These are phyloP conservation scores for Melocanna baccifera DNA, from an alignment of 176 grass and related monocot genomes.

Conservation along the genomic window DNA sequence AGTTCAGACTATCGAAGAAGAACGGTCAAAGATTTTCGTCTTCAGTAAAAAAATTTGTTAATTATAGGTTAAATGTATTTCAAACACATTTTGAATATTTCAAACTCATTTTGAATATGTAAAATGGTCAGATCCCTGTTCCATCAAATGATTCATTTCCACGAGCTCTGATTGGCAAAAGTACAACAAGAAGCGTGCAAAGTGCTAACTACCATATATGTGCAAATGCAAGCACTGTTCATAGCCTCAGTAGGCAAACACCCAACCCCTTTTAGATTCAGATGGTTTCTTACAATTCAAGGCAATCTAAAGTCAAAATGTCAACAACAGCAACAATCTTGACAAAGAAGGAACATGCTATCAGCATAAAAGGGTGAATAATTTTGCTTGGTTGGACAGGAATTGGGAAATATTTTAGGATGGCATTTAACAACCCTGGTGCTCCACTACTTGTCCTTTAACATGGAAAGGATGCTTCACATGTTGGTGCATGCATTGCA, in stretches of 20 bases:
- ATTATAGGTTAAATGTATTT: background rate
- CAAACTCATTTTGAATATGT: background rate
- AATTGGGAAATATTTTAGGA: background rate
- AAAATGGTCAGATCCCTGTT: background rate
- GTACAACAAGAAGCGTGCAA: slow-evolving; percentile 1
- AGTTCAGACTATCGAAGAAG: background rate
- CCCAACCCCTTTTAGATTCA: slow-evolving; percentile 15
- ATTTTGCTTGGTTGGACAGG: slow-evolving; percentile 22
- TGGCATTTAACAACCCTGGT: slow-evolving; percentile 2
- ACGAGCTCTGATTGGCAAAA: background rate
- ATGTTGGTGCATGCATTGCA: too few species aligned
- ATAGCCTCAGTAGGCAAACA: slow-evolving; percentile 14
- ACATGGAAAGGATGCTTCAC: background rate
- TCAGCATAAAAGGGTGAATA: background rate
- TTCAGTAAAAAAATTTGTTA: background rate
- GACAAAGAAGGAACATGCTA: slow-evolving; percentile 23
- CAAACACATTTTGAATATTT: too few species aligned
- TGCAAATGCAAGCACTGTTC: background rate
- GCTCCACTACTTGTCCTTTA: slow-evolving; percentile 19
- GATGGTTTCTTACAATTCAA: slow-evolving; percentile 56
- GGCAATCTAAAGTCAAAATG: slow-evolving; percentile 50
- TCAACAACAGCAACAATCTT: slow-evolving; percentile 40
- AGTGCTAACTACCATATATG: slow-evolving; percentile 19
- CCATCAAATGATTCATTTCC: slow-evolving; percentile 20
- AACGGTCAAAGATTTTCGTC: background rate